These are phyloP conservation scores for Baorangia bicolor DNA, from an alignment of 768 basidiomycete genomes.

Conservation along the genomic window DNA sequence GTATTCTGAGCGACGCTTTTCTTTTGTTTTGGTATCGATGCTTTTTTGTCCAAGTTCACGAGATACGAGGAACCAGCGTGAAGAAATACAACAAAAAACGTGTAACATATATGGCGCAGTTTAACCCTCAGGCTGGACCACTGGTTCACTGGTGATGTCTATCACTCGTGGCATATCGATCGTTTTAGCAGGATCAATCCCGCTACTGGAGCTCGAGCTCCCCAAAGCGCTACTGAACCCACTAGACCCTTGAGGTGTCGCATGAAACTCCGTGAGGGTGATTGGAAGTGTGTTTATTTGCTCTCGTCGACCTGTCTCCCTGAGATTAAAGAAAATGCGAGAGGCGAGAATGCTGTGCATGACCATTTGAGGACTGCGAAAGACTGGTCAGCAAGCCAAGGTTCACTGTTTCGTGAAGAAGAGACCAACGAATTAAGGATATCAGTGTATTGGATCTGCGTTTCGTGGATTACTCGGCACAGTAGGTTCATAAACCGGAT, in stretches of 20 bases:
- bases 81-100: not conserved
- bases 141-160: not conserved
- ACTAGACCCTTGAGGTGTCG: not conserved
- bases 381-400: not conserved
- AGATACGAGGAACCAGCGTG: not conserved
- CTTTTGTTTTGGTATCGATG: not conserved
- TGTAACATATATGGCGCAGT: no score
- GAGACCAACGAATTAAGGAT: slow-evolving; percentile 18
- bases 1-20: not conserved
- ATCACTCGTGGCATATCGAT: not conserved
- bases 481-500: not conserved
- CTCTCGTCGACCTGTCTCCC: slow-evolving; percentile 14
- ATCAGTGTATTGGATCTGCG: slow-evolving; percentile 13
- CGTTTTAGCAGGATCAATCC: not conserved
- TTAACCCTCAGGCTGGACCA: not conserved
- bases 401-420: not conserved
- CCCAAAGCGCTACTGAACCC: no score
- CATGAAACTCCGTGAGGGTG: slow-evolving; percentile 13
- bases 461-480: not conserved
- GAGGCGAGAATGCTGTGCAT: slow-evolving; percentile 25
- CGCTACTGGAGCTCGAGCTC: not conserved
- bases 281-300: not conserved
- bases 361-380: slow-evolving; percentile 18
- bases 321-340: slow-evolving; percentile 26
- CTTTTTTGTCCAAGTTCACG: not conserved